Conservation (phyloP, 2,329 filamentous ascomycete genomes). For the Xylaria digitata region DNA sequence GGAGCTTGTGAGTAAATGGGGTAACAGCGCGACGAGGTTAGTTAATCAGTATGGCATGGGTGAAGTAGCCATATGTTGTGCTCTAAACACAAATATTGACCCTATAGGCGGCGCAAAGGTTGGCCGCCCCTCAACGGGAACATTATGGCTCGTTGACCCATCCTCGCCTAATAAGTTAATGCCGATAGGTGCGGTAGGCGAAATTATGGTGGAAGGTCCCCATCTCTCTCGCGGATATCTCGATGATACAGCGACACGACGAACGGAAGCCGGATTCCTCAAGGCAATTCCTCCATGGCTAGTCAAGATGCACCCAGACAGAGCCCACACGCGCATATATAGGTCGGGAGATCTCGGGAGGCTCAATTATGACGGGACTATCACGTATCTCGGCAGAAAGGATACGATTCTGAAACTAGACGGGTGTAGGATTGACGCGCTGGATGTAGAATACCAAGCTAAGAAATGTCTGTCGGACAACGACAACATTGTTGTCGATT, state of each 20-base stretch:
- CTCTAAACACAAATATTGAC: slow-evolving; percentile 35
- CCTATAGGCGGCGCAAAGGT: slow-evolving; percentile 29
- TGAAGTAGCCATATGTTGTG: slow-evolving; percentile 40
- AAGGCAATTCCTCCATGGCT: slow-evolving; percentile 30
- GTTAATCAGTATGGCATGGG: slow-evolving; percentile 41
- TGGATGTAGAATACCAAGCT: slow-evolving; percentile 39
- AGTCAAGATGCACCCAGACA: slow-evolving; percentile 28
- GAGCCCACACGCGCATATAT: slow-evolving; percentile 31
- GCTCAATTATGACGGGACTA: slow-evolving; percentile 33
- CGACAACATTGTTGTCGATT: slow-evolving; percentile 37
- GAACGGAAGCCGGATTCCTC: slow-evolving; percentile 35
- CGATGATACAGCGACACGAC: slow-evolving; percentile 32
- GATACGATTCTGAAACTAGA: slow-evolving; percentile 39
- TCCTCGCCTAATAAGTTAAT: slow-evolving; percentile 32
- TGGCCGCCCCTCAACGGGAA: slow-evolving; percentile 34
- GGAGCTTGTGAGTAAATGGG: slow-evolving; percentile 37
- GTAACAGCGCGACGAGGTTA: slow-evolving; percentile 26
- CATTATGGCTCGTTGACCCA: slow-evolving; percentile 37
- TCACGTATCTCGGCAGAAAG: slow-evolving; percentile 36
- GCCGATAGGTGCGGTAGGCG: slow-evolving; percentile 35
- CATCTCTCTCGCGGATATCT: slow-evolving; percentile 36
- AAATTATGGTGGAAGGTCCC: slow-evolving; percentile 34
- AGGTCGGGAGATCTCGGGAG: slow-evolving; percentile 36
- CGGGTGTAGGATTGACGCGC: slow-evolving; percentile 38
- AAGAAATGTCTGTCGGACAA: slow-evolving; percentile 38